phyloP scores from a whole-genome alignment of 805 yeast genomes.

The Saturnispora bothae region DNA sequence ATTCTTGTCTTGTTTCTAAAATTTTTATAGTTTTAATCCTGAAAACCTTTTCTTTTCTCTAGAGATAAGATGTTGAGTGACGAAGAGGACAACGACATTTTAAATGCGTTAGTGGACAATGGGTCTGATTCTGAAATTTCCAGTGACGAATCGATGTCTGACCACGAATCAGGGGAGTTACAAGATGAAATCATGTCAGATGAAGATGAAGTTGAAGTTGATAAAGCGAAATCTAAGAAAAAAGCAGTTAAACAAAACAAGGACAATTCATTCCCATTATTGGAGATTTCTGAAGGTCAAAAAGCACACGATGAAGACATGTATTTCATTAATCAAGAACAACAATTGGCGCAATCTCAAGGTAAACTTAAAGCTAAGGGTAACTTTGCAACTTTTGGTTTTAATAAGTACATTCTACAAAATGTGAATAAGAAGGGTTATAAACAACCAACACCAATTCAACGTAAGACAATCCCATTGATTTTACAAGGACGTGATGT shows the following conservation, averaged over 20 bases:
- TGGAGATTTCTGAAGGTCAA: conserved; percentile 34
- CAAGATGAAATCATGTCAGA: conserved; percentile 48
- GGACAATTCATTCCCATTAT: conserved; percentile 24
- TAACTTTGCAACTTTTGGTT: conserved; percentile 82
- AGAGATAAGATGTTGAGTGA: conserved; percentile 10
- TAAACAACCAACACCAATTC: conserved; percentile 95
- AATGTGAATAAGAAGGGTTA: conserved; percentile 81
- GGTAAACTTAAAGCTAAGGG: conserved; percentile 54
- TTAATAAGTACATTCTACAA: conserved; percentile 56
- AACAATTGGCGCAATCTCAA: conserved; percentile 19
- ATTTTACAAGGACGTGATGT: conserved; percentile 83
- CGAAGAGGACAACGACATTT: conserved; percentile 46
- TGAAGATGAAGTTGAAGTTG: conserved; percentile 30
- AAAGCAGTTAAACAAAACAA: conserved; percentile 12
- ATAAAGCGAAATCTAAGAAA: conserved; percentile 14
- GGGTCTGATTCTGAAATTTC: conserved; percentile 14
- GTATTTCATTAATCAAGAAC: conserved; percentile 13
- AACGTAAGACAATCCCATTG: conserved; percentile 87
- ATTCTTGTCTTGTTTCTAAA: no score
- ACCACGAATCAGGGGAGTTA: conserved; percentile 19
- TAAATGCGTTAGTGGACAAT: conserved; percentile 44
- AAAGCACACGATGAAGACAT: conserved; percentile 13
- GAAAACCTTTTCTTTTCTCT: not conserved
- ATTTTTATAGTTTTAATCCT: conserved; percentile 5
- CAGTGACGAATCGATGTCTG: conserved; percentile 2